Conservation (phyloP, 2,329 filamentous ascomycete genomes). For the Fusarium pseudoanthophilum region DNA sequence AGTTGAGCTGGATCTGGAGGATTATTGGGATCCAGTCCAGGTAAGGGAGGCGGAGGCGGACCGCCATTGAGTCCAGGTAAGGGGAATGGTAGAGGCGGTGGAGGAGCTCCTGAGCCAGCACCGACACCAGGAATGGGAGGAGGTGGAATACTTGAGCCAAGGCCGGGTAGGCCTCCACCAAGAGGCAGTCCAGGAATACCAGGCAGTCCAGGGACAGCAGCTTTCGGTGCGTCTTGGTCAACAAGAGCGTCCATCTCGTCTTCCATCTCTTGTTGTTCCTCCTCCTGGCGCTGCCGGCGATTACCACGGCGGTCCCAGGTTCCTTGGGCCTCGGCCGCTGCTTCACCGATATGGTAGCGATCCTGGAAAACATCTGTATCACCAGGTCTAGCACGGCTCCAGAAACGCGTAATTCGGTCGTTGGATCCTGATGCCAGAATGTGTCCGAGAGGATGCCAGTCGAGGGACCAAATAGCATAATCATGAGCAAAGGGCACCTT, state of each 20-base stretch:
- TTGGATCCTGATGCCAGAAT: conserved; percentile 96
- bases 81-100: conserved; percentile 65
- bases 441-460: conserved; percentile 97
- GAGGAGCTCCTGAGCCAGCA: conserved; percentile 52
- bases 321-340: conserved; percentile 92
- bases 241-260: conserved; percentile 93
- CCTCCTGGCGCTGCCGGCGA: conserved; percentile 82
- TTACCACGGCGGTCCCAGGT: conserved; percentile 88
- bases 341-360: conserved; percentile 93
- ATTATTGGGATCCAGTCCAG: conserved; percentile 68
- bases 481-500: conserved; percentile 89
- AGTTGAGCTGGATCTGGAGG: conserved; percentile 70
- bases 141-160: conserved; percentile 56
- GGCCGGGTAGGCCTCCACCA: conserved; percentile 54
- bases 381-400: conserved; percentile 89
- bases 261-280: conserved; percentile 92
- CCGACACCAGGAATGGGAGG: conserved; percentile 64
- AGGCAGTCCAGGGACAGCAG: conserved; percentile 55
- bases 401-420: conserved; percentile 96
- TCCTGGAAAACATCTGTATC: conserved; percentile 88
- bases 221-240: conserved; percentile 80
- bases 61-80: conserved; percentile 61
- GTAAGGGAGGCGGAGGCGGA: conserved; percentile 60
- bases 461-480: conserved; percentile 95
- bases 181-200: conserved; percentile 69